A percentile compares a stretch with the other conserved stretches of the same genome.
Evolutionary conservation across 495 filamentous ascomycete species (phyloP).

Genomic region (Trichoderma asperelloides): DNA sequence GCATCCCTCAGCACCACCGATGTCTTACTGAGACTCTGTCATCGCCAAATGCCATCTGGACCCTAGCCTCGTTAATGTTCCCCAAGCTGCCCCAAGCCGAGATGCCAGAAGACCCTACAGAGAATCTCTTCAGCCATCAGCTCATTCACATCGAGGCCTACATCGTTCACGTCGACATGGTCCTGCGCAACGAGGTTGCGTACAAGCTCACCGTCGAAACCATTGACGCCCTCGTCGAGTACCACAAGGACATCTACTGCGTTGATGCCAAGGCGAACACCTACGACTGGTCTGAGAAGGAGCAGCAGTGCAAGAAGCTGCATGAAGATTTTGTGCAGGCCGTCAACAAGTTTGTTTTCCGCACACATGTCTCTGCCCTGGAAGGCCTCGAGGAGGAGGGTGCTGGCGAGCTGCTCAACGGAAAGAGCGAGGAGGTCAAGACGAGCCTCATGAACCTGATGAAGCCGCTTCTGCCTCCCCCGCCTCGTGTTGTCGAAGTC

Average conservation of each 20-base stretch:
- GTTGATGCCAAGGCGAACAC: constrained; percentile 81
- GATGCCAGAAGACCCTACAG: constrained; percentile 76
- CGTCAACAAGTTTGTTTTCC: constrained; percentile 94
- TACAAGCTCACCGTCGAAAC: constrained; percentile 98
- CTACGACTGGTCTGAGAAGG: constrained; percentile 96
- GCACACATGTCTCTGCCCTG: constrained; percentile 78
- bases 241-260: constrained; percentile 95
- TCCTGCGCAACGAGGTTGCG: constrained; percentile 92
- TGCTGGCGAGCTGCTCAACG: constrained; percentile 83
- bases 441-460: constrained; percentile 74
- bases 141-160: constrained; percentile 95
- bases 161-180: constrained; percentile 98
- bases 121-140: constrained; percentile 89
- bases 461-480: constrained; percentile 83
- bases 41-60: constrained; percentile 89
- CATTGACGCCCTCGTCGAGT: constrained; percentile 90
- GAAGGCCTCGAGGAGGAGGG: constrained; percentile 97
- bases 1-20: constrained; percentile 90
- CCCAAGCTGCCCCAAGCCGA: constrained; percentile 85
- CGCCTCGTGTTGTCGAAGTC: constrained; percentile 85
- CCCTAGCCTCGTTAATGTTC: constrained; percentile 85
- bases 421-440: constrained; percentile 92
- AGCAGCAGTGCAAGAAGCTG: constrained; percentile 89
- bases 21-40: constrained; percentile 96
- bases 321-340: constrained; percentile 97